Conservation (phyloP, 495 filamentous ascomycete genomes). For the Lophiostoma macrostomum region DNA sequence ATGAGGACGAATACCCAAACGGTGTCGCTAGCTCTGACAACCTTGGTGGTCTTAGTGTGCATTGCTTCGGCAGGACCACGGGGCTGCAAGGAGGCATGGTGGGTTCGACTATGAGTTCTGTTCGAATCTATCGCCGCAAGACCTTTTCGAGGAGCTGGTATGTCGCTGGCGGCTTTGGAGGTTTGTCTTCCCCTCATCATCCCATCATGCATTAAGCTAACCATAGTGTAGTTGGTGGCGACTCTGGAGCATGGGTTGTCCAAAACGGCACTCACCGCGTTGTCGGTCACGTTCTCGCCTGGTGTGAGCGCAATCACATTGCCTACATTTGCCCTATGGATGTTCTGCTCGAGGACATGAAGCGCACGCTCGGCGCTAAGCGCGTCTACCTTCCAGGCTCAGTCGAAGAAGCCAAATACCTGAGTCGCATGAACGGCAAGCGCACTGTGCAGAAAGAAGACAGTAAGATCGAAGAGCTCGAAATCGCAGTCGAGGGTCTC, state of each 20-base stretch:
- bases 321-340: slow-evolving; percentile 96
- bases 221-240: slow-evolving; percentile 65
- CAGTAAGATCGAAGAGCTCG: slow-evolving; percentile 15
- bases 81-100: slow-evolving; percentile 78
- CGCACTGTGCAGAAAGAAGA: slow-evolving; percentile 2
- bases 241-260: slow-evolving; percentile 91
- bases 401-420: slow-evolving; percentile 11
- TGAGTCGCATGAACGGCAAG: background rate
- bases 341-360: slow-evolving; percentile 79
- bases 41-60: slow-evolving; percentile 71
- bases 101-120: slow-evolving; percentile 67
- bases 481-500: slow-evolving; percentile 16
- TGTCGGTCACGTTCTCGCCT: slow-evolving; percentile 87
- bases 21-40: slow-evolving; percentile 40
- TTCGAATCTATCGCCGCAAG: slow-evolving; percentile 76
- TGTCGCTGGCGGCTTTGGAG: slow-evolving; percentile 67
- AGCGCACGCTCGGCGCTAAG: slow-evolving; percentile 61
- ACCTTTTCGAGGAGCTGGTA: slow-evolving; percentile 81
- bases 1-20: slow-evolving; percentile 42
- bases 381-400: slow-evolving; percentile 54
- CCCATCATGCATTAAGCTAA: background rate
- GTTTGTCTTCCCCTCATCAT: slow-evolving; percentile 41
- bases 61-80: slow-evolving; percentile 87
- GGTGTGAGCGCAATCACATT: slow-evolving; percentile 67
- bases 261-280: slow-evolving; percentile 75